Evolutionary conservation across 2,329 filamentous ascomycete genomes (phyloP).

Genomic region (Aspergillus japonicus): DNA sequence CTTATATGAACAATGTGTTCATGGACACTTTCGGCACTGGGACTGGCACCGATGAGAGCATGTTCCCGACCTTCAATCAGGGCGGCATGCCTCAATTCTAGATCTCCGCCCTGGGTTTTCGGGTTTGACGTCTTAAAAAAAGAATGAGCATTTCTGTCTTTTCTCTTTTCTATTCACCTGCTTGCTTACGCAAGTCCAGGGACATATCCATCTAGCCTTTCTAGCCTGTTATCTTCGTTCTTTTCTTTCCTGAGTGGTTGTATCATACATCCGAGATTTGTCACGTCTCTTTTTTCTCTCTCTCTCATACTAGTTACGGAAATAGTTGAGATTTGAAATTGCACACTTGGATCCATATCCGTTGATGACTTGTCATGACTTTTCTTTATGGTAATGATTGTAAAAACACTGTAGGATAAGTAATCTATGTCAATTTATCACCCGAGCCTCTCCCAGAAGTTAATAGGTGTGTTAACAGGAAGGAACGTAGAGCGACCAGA

Average conservation of each 20-base stretch:
- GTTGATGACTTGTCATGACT: too few relatives aligned
- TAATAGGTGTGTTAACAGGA: too few relatives aligned
- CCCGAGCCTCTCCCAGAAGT: too few relatives aligned
- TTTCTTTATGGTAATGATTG: too few relatives aligned
- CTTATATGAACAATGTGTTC: constrained; percentile 5
- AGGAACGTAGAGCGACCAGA: too few relatives aligned
- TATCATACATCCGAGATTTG: constrained; percentile 1
- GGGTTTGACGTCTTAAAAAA: neutral
- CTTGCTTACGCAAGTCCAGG: neutral
- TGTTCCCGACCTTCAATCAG: neutral
- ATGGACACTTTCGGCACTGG: neutral
- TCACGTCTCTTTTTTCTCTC: neutral
- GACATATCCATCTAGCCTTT: neutral
- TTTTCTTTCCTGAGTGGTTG: neutral
- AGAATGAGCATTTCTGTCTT: neutral
- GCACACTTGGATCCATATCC: neutral
- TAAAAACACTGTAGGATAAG: too few relatives aligned
- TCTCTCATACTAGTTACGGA: constrained; percentile 6
- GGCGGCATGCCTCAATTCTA: constrained; percentile 2
- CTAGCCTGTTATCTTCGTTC: neutral
- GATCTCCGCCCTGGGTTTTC: neutral
- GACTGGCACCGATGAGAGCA: neutral
- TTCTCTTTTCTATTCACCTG: neutral
- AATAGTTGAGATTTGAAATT: constrained; percentile 4
- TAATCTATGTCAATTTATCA: too few relatives aligned